Conservation (phyloP, 2,329 filamentous ascomycete species). For the Colletotrichum brevisporum region DNA sequence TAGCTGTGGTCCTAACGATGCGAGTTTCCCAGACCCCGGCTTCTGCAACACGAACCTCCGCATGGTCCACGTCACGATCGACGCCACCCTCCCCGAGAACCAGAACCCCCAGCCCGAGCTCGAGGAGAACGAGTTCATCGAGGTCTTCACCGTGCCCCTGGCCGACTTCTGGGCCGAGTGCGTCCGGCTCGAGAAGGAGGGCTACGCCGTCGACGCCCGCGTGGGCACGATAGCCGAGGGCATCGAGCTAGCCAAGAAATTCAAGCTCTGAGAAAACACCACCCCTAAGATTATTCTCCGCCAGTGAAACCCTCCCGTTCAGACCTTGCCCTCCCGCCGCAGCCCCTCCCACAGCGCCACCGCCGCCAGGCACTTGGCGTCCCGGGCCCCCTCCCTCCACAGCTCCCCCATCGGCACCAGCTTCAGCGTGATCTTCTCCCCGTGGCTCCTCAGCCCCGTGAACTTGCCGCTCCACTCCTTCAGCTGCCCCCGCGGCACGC, state of each 20-base stretch:
- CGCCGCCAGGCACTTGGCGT: conserved; percentile 72
- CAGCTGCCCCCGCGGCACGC: conserved; percentile 64
- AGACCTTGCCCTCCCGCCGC: conserved; percentile 61
- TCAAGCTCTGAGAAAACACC: conserved; percentile 54
- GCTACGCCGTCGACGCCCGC: conserved; percentile 84
- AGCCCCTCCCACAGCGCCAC: conserved; percentile 72
- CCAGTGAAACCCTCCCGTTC: conserved; percentile 3
- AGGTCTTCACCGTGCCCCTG: conserved; percentile 80
- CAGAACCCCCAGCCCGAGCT: conserved; percentile 77
- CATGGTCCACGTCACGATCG: conserved; percentile 81
- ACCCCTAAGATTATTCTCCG: neutral
- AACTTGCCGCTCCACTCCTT: conserved; percentile 69
- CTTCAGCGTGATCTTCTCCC: conserved; percentile 74
- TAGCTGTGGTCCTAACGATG: neutral
- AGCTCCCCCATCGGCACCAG: conserved; percentile 69
- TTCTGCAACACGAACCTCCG: conserved; percentile 77
- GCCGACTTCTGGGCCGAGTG: conserved; percentile 75
- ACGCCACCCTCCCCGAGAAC: conserved; percentile 78
- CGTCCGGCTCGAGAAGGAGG: conserved; percentile 75
- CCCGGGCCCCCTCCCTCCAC: conserved; percentile 70
- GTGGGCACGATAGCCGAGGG: conserved; percentile 85
- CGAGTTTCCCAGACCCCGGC: conserved; percentile 62
- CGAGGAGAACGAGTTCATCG: conserved; percentile 87
- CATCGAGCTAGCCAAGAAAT: conserved; percentile 77
- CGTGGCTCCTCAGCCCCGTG: conserved; percentile 70